Conservation (phyloP, 345 rosid species). For the Murraya koenigii region DNA sequence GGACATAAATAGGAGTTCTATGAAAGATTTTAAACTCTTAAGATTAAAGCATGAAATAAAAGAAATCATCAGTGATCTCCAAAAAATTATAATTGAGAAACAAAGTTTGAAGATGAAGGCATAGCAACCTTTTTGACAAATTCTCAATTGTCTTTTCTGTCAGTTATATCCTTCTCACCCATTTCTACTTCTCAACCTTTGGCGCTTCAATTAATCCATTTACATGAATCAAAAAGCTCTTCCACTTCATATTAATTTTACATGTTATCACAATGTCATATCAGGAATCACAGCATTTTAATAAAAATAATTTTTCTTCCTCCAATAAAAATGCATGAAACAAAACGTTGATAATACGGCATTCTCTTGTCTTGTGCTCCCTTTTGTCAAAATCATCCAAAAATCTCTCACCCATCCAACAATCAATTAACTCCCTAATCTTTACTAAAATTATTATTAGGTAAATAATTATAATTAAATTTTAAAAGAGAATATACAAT, state of each 20-base stretch:
- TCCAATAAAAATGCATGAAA: constrained; percentile 25
- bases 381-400: constrained; percentile 5
- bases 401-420: constrained; percentile 29
- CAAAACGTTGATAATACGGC: constrained; percentile 25
- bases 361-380: constrained; percentile 12
- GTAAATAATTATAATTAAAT: neutral
- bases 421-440: neutral
- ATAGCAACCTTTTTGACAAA: constrained; percentile 10
- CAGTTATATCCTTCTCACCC: constrained; percentile 23
- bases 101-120: constrained; percentile 31
- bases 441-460: neutral
- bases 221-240: constrained; percentile 10
- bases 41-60: neutral
- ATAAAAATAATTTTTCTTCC: neutral
- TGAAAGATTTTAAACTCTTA: too few species aligned
- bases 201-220: constrained; percentile 15
- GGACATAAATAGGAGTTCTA: too few species aligned
- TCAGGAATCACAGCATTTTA: constrained; percentile 45
- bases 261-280: constrained; percentile 27
- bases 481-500: neutral
- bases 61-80: neutral
- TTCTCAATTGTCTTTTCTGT: constrained; percentile 14
- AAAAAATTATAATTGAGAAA: constrained; percentile 8
- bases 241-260: neutral
- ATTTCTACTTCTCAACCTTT: constrained; percentile 18